Evolutionary conservation across 306 rosid species (phyloP).

Genomic region (Sindora glabra): DNA sequence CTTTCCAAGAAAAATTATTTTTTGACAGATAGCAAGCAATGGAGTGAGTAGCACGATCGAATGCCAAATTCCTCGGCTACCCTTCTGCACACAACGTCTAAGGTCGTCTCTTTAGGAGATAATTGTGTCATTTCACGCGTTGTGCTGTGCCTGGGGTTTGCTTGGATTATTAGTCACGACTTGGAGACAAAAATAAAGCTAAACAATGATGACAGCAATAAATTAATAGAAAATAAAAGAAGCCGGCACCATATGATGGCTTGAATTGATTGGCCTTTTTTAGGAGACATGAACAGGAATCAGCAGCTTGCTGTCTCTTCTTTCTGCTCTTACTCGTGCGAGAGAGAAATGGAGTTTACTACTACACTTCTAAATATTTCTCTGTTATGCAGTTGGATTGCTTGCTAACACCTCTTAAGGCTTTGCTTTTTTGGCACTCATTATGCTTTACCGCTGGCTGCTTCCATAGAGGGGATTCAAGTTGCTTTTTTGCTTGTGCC

Average conservation of each 20-base stretch:
- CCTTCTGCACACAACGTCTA: not conserved
- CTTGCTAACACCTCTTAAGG: not conserved
- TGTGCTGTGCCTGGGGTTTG: not conserved
- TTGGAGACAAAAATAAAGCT: slow-evolving; percentile 1
- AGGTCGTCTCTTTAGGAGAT: not conserved
- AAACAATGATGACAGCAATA: not conserved
- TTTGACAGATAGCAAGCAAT: too few relatives aligned
- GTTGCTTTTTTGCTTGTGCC: slow-evolving; percentile 11
- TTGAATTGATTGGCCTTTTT: slow-evolving; percentile 27
- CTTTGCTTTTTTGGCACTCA: slow-evolving; percentile 22
- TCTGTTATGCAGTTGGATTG: too few relatives aligned
- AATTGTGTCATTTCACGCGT: slow-evolving; percentile 12
- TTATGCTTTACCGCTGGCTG: not conserved
- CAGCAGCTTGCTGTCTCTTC: slow-evolving; percentile 23
- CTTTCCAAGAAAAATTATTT: too few relatives aligned
- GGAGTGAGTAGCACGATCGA: too few relatives aligned
- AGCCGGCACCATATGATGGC: slow-evolving; percentile 14
- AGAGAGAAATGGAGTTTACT: not conserved
- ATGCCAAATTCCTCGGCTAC: slow-evolving; percentile 1
- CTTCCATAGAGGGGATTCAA: slow-evolving; percentile 14
- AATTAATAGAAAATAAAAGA: not conserved
- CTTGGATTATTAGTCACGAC: slow-evolving; percentile 17
- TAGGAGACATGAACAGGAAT: slow-evolving; percentile 27
- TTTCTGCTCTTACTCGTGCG: not conserved
- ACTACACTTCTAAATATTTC: too few relatives aligned